These are phyloP conservation scores for Malus sieversii DNA, from an alignment of 306 rosid species.

Conservation along the genomic window DNA sequence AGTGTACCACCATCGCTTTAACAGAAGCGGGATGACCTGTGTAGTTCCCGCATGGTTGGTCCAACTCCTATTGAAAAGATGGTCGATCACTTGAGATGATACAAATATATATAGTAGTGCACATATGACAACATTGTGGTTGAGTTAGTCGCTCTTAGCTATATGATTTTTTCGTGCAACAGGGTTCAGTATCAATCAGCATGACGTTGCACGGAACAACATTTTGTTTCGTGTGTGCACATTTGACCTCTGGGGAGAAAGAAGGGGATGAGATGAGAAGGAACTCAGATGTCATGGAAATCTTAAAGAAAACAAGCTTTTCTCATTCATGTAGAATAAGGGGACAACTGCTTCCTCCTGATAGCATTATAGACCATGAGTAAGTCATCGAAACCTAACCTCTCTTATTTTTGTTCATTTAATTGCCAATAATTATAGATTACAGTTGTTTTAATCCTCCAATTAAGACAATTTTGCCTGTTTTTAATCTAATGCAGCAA, in stretches of 20 bases:
- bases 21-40: no score
- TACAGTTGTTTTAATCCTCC: neutral
- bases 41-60: neutral
- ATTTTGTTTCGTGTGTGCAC: constrained; percentile 89
- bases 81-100: neutral
- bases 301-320: constrained; percentile 73
- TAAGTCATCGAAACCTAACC: constrained; percentile 16
- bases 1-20: neutral
- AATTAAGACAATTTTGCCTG: neutral
- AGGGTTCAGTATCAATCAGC: constrained; percentile 90
- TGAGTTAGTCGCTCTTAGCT: neutral
- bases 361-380: constrained; percentile 71
- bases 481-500: constrained; percentile 31
- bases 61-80: neutral
- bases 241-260: constrained; percentile 85
- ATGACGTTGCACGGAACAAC: constrained; percentile 56
- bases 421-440: neutral
- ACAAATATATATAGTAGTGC: neutral
- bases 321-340: constrained; percentile 26
- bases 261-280: constrained; percentile 71
- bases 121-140: neutral
- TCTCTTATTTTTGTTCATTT: neutral
- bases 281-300: constrained; percentile 66
- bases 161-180: neutral
- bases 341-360: constrained; percentile 30